These are phyloP conservation scores for Raffaelea albimanens DNA, from an alignment of 2,329 filamentous ascomycete species.

Conservation along the genomic window DNA sequence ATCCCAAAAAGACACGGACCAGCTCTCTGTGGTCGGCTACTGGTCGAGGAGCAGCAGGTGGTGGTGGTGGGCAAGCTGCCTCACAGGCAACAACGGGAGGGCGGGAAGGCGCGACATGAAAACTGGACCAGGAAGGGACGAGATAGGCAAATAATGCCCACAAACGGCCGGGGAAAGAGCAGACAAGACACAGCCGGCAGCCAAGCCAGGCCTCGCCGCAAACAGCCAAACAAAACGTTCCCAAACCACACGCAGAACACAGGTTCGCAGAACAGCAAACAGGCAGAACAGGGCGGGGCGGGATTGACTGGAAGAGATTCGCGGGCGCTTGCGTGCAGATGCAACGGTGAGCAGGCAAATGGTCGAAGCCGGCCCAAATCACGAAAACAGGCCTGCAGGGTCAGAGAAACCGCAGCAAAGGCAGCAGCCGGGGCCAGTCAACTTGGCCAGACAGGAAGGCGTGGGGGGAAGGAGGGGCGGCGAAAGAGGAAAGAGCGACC, in stretches of 20 bases:
- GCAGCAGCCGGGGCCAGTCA: too few species aligned
- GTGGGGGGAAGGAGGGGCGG: too few species aligned
- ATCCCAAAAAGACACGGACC: slow-evolving; percentile 5
- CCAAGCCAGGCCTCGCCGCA: not conserved
- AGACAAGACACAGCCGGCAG: not conserved
- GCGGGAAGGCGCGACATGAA: slow-evolving; percentile 1
- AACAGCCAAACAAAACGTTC: not conserved
- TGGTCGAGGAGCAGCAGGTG: not conserved
- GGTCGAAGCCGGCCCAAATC: too few species aligned
- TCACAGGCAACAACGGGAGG: slow-evolving; percentile 3
- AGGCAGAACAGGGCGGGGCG: too few species aligned
- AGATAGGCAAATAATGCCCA: not conserved
- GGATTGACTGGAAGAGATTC: too few species aligned
- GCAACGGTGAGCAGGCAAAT: too few species aligned
- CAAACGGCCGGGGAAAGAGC: not conserved
- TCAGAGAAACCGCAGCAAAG: too few species aligned
- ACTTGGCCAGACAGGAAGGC: too few species aligned
- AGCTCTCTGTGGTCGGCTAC: slow-evolving; percentile 1
- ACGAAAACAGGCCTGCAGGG: too few species aligned
- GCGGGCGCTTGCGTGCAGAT: too few species aligned
- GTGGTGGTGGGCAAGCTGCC: not conserved
- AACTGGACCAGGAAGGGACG: not conserved
- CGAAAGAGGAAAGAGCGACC: too few species aligned
- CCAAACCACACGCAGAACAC: not conserved
- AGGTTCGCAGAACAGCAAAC: not conserved